Conservation (phyloP, 106 monocot species). For the Apostasia ramifera region DNA sequence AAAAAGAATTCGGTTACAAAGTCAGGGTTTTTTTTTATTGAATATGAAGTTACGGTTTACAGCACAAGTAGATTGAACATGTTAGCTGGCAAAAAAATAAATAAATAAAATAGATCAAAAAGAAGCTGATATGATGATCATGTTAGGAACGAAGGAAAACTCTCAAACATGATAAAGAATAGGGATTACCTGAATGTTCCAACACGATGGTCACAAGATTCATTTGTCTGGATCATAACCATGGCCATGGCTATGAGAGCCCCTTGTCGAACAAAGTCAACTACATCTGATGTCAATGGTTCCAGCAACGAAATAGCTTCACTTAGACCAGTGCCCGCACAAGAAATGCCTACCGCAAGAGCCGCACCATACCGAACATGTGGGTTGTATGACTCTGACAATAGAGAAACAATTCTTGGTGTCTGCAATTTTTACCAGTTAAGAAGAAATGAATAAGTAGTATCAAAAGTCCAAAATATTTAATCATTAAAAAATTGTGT, state of each 20-base stretch:
- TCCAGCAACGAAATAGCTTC: slow-evolving; percentile 97
- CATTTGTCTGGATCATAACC: slow-evolving; percentile 98
- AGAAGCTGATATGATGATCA: no score
- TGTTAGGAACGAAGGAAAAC: no score
- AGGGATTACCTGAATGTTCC: slow-evolving; percentile 76
- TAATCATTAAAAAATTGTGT: no score
- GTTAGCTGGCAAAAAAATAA: no score
- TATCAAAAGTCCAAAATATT: no score
- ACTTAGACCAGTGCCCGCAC: slow-evolving; percentile 82
- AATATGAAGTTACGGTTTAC: no score
- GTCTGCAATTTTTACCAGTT: slow-evolving; percentile 40
- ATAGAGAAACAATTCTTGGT: slow-evolving; percentile 94
- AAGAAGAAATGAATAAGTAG: no score
- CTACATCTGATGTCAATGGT: slow-evolving; percentile 96
- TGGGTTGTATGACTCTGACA: slow-evolving; percentile 98
- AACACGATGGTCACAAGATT: slow-evolving; percentile 90
- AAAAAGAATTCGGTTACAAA: no score
- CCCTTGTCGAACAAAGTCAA: slow-evolving; percentile 98
- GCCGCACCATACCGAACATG: slow-evolving; percentile 99
- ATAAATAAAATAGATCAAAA: no score
- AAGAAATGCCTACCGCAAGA: slow-evolving; percentile 95
- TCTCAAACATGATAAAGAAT: no score
- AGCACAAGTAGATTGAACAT: no score
- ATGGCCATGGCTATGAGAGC: slow-evolving; percentile 98
- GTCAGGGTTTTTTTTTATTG: no score